Conservation (phyloP, 345 rosid genomes). For the Clarkia xantiana region DNA sequence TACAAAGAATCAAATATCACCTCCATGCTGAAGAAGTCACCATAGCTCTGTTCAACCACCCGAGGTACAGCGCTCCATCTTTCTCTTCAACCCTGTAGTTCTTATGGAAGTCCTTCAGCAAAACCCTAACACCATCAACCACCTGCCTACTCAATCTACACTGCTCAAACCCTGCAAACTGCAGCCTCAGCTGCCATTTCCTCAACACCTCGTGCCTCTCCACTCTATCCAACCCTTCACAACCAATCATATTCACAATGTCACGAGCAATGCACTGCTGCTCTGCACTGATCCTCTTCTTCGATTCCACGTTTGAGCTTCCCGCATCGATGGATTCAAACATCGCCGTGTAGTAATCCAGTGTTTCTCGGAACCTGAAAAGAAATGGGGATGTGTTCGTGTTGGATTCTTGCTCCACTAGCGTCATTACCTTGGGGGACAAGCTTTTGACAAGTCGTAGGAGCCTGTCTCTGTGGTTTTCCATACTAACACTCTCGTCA, state of each 20-base stretch:
- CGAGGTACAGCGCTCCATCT: slow-evolving; percentile 26
- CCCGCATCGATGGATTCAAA: slow-evolving; percentile 13
- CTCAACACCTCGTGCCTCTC: slow-evolving; percentile 34
- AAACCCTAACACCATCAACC: slow-evolving; percentile 2
- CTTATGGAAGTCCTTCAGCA: slow-evolving; percentile 16
- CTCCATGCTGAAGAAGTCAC: slow-evolving; percentile 33
- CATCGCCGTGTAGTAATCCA: slow-evolving; percentile 13
- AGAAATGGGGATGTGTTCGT: slow-evolving; percentile 12
- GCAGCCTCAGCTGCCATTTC: slow-evolving; percentile 23
- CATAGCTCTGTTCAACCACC: slow-evolving; percentile 29
- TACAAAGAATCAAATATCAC: slow-evolving; percentile 6
- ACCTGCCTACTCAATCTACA: slow-evolving; percentile 4
- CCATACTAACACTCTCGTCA: slow-evolving; percentile 76
- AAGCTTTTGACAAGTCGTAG: slow-evolving; percentile 73
- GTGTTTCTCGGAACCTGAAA: slow-evolving; percentile 6
- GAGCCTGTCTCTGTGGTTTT: slow-evolving; percentile 69
- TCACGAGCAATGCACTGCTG: slow-evolving; percentile 42
- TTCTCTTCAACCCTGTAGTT: slow-evolving; percentile 21
- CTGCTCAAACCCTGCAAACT: slow-evolving; percentile 14
- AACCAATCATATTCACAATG: slow-evolving; percentile 39
- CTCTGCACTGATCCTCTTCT: slow-evolving; percentile 33
- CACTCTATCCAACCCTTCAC: slow-evolving; percentile 31
- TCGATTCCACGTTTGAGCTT: neutral
- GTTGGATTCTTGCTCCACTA: slow-evolving; percentile 16
- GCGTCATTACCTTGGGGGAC: slow-evolving; percentile 22